phyloP scores from a whole-genome alignment of 345 rosid species.

The Isatis tinctoria region DNA sequence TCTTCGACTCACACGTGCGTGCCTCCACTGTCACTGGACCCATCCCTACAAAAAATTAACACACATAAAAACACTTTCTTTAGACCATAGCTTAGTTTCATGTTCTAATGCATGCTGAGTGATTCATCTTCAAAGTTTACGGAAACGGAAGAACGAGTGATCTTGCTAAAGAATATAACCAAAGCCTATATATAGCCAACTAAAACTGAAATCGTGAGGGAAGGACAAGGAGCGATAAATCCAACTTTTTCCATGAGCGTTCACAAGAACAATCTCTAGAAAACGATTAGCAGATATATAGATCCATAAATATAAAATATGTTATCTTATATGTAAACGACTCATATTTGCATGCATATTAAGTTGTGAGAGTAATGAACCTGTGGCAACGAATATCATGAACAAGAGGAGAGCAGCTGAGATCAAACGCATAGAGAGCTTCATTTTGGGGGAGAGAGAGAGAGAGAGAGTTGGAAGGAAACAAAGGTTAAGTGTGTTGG shows the following conservation, averaged over 20 bases:
- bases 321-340: not conserved
- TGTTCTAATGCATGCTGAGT: too few relatives aligned
- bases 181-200: too few relatives aligned
- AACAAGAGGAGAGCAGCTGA: slow-evolving; percentile 24
- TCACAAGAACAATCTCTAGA: too few relatives aligned
- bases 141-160: not conserved
- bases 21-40: slow-evolving; percentile 35
- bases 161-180: not conserved
- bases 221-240: too few relatives aligned
- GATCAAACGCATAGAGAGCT: slow-evolving; percentile 30
- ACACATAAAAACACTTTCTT: not conserved
- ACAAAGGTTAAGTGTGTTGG: not conserved
- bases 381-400: slow-evolving; percentile 33
- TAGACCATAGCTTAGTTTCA: not conserved
- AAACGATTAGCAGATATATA: too few relatives aligned
- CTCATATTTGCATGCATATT: not conserved
- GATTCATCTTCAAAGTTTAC: too few relatives aligned
- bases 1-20: slow-evolving; percentile 40
- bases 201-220: too few relatives aligned
- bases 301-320: not conserved
- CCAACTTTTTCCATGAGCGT: too few relatives aligned
- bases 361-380: slow-evolving; percentile 7
- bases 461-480: not conserved
- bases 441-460: slow-evolving; percentile 30
- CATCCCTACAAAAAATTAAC: slow-evolving; percentile 8